A percentile compares a stretch with the other conserved stretches of the same genome.
These are phyloP conservation scores for Bacidia gigantensis DNA, from an alignment of 495 filamentous ascomycete genomes.

Conservation along the genomic window DNA sequence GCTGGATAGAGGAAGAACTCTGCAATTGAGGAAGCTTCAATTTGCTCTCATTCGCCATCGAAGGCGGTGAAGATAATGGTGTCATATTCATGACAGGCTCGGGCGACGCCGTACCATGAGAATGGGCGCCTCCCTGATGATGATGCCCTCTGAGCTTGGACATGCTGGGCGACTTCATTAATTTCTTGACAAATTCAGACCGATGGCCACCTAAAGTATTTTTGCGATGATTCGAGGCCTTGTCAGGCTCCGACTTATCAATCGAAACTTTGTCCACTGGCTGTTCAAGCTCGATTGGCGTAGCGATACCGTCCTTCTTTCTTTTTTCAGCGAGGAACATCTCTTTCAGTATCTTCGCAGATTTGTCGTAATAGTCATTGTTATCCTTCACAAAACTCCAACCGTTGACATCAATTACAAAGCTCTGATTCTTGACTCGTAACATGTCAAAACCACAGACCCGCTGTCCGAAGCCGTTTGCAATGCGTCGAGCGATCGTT, in stretches of 20 bases:
- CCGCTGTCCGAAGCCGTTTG: constrained; percentile 80
- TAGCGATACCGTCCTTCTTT: constrained; percentile 29
- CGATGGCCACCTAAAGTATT: constrained; percentile 21
- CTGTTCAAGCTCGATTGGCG: constrained; percentile 13
- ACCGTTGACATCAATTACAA: constrained; percentile 97
- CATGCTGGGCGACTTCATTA: constrained; percentile 54
- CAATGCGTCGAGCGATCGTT: constrained; percentile 75
- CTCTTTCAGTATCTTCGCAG: constrained; percentile 67
- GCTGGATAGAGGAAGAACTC: background rate
- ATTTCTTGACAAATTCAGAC: constrained; percentile 36
- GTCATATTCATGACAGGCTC: constrained; percentile 29
- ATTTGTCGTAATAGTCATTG: constrained; percentile 92
- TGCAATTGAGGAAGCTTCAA: constrained; percentile 6
- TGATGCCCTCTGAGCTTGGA: constrained; percentile 41
- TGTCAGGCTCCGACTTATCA: constrained; percentile 22
- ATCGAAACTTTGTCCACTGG: constrained; percentile 4
- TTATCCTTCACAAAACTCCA: constrained; percentile 99
- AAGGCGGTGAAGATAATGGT: constrained; percentile 39
- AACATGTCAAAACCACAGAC: constrained; percentile 97
- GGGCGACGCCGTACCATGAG: constrained; percentile 26
- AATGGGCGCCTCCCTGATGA: constrained; percentile 26
- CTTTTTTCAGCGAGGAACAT: constrained; percentile 71
- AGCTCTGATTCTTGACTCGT: constrained; percentile 74
- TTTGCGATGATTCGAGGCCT: constrained; percentile 27
- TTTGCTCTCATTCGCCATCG: constrained; percentile 25